phyloP scores from a whole-genome alignment of 2,329 filamentous ascomycete genomes.

The Colletotrichum sp. region DNA sequence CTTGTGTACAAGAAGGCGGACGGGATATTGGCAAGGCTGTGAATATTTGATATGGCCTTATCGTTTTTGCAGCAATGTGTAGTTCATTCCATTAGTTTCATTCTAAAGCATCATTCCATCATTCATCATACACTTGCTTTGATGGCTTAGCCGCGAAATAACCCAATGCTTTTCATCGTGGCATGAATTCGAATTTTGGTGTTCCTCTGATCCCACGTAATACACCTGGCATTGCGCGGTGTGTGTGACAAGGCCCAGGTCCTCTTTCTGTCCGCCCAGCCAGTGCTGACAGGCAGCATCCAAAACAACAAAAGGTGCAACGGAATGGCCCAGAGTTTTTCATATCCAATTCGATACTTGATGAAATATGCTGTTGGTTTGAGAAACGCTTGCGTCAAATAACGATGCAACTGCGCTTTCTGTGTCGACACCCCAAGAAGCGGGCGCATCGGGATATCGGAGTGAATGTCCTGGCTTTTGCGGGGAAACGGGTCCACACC shows the following conservation, averaged over 20 bases:
- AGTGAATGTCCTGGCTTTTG: background rate
- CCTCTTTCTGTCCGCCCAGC: background rate
- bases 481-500: background rate
- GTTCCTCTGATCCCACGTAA: background rate
- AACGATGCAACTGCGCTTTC: background rate
- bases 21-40: slow-evolving; percentile 20
- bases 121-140: background rate
- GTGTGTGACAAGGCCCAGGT: background rate
- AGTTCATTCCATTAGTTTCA: background rate
- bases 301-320: background rate
- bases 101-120: background rate
- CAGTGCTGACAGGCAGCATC: background rate
- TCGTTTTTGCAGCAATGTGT: background rate
- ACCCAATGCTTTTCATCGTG: background rate
- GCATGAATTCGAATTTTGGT: background rate
- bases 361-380: background rate
- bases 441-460: background rate
- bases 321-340: background rate
- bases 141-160: background rate
- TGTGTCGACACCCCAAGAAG: background rate
- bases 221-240: background rate
- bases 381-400: background rate
- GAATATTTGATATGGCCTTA: too few relatives aligned
- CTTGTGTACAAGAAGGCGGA: slow-evolving; percentile 9
- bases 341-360: background rate